Evolutionary conservation across 371 early-diverging fungal species (phyloP).

Genomic region (Haplosporangium sp.): DNA sequence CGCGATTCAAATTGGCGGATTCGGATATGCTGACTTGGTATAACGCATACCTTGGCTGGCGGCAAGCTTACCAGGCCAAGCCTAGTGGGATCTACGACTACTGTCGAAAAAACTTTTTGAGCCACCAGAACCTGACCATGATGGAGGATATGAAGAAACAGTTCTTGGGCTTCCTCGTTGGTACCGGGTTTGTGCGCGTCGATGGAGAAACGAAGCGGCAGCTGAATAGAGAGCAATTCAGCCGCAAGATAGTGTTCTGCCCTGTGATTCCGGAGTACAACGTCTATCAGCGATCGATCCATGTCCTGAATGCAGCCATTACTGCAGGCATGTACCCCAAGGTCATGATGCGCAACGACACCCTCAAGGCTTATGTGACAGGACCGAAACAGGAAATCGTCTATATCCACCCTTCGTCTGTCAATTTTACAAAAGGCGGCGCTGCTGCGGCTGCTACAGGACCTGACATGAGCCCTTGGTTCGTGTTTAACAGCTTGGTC

Average conservation of each 20-base stretch:
- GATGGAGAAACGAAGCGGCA: constrained; percentile 23
- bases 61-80: constrained; percentile 45
- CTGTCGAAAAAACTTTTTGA: constrained; percentile 68
- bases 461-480: constrained; percentile 47
- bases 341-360: constrained; percentile 58
- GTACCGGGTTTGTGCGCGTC: constrained; percentile 77
- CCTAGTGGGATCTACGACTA: constrained; percentile 57
- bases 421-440: constrained; percentile 57
- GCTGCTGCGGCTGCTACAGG: constrained; percentile 32
- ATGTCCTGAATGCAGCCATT: constrained; percentile 74
- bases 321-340: constrained; percentile 77
- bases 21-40: constrained; percentile 86
- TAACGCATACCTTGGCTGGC: constrained; percentile 82
- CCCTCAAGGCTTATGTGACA: constrained; percentile 44
- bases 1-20: constrained; percentile 60
- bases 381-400: constrained; percentile 55
- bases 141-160: constrained; percentile 88
- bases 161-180: constrained; percentile 75
- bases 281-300: constrained; percentile 54
- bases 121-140: constrained; percentile 70
- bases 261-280: constrained; percentile 62
- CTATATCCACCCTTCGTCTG: constrained; percentile 72
- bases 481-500: constrained; percentile 68
- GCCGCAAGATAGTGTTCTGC: constrained; percentile 56
- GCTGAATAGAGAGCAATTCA: constrained; percentile 37